phyloP scores from a whole-genome alignment of 2,329 filamentous ascomycete species.

The Graphium sp. region DNA sequence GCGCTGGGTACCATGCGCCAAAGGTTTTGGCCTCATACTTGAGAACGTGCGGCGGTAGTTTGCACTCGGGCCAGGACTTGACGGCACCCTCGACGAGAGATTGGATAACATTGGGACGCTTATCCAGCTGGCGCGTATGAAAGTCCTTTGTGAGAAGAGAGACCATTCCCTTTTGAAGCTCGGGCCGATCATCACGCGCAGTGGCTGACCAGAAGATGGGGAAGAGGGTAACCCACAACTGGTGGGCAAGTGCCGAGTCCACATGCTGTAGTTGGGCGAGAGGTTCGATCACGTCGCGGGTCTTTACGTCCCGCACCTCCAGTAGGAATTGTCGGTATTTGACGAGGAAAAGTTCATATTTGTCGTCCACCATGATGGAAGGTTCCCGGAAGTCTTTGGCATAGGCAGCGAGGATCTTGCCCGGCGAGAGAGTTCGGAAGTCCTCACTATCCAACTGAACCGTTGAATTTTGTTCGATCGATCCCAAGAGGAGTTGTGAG shows the following conservation, averaged over 20 bases:
- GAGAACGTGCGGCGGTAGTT: constrained; percentile 86
- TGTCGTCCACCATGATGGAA: constrained; percentile 62
- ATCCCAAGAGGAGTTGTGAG: constrained; percentile 80
- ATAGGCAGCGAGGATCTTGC: constrained; percentile 57
- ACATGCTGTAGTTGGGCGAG: constrained; percentile 84
- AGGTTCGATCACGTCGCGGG: constrained; percentile 78
- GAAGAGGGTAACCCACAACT: constrained; percentile 84
- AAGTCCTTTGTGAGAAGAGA: constrained; percentile 85
- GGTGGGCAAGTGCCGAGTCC: constrained; percentile 64
- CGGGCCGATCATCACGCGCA: constrained; percentile 70
- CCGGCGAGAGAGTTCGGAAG: constrained; percentile 61
- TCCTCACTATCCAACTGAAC: constrained; percentile 71
- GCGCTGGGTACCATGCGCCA: constrained; percentile 92
- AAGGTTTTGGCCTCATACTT: constrained; percentile 92
- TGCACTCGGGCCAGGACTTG: constrained; percentile 71
- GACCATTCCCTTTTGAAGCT: constrained; percentile 86
- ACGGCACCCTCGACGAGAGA: constrained; percentile 80
- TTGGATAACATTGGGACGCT: constrained; percentile 87
- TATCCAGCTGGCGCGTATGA: constrained; percentile 85
- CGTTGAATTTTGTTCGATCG: constrained; percentile 67
- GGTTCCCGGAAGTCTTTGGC: constrained; percentile 48
- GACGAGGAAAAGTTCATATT: constrained; percentile 63
- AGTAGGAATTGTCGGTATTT: constrained; percentile 69
- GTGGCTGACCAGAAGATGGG: constrained; percentile 87
- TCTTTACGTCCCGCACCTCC: constrained; percentile 72